These are phyloP conservation scores for Pseudogymnoascus sp. DNA, from an alignment of 2,329 filamentous ascomycete species.

Conservation along the genomic window DNA sequence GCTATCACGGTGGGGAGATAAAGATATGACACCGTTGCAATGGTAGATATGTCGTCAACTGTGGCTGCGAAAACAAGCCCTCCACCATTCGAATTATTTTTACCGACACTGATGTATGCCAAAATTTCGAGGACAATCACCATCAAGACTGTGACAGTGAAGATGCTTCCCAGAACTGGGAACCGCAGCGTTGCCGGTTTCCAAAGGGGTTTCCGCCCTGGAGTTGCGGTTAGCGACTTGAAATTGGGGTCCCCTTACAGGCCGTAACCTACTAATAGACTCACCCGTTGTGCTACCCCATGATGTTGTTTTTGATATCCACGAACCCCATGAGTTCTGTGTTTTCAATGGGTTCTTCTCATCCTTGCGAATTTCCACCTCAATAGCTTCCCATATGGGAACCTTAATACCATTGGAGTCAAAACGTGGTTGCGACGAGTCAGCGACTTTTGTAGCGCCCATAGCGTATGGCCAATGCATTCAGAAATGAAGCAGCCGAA, in stretches of 20 bases:
- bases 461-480: neutral
- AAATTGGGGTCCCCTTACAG: neutral
- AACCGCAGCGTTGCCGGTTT: slow-evolving; percentile 31
- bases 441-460: neutral
- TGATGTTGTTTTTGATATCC: slow-evolving; percentile 3
- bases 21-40: slow-evolving; percentile 34
- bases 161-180: slow-evolving; percentile 32
- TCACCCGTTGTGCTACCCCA: neutral
- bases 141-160: slow-evolving; percentile 32
- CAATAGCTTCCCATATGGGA: neutral
- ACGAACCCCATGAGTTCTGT: neutral
- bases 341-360: neutral
- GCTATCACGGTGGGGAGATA: slow-evolving; percentile 48
- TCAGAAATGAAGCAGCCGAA: neutral
- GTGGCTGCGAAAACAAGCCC: slow-evolving; percentile 31
- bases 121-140: slow-evolving; percentile 39
- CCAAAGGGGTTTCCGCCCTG: slow-evolving; percentile 23
- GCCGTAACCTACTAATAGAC: neutral
- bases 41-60: slow-evolving; percentile 29
- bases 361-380: slow-evolving; percentile 3
- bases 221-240: neutral
- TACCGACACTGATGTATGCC: slow-evolving; percentile 22
- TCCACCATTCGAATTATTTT: slow-evolving; percentile 22
- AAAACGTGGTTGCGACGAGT: neutral
- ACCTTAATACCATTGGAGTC: slow-evolving; percentile 4